Evolutionary conservation across 805 yeast genomes (phyloP).

Genomic region (Candida tibetensis): DNA sequence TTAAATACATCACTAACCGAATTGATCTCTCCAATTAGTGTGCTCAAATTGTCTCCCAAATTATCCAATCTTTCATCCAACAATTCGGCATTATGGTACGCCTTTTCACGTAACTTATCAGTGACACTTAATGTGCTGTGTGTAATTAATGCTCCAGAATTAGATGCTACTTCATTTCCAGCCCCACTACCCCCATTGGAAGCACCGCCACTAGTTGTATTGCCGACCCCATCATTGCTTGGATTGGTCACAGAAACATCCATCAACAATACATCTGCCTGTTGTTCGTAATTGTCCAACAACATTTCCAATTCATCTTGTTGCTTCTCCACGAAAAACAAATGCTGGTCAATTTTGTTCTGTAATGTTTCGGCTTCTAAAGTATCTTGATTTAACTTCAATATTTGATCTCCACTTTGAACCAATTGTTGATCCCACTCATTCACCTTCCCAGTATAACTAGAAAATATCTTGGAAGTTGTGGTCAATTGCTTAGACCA

Average conservation of each 20-base stretch:
- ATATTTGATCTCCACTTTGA: conserved; percentile 79
- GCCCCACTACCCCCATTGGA: conserved; percentile 1
- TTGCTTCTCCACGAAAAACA: conserved; percentile 82
- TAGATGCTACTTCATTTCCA: conserved; percentile 21
- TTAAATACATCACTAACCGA: conserved; percentile 78
- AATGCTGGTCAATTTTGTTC: conserved; percentile 78
- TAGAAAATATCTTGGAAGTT: conserved; percentile 69
- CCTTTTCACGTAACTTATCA: conserved; percentile 86
- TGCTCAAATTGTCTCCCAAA: conserved; percentile 71
- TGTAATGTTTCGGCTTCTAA: conserved; percentile 83
- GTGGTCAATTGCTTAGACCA: conserved; percentile 87
- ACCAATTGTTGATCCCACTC: conserved; percentile 86
- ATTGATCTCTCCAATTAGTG: conserved; percentile 78
- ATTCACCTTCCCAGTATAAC: conserved; percentile 70
- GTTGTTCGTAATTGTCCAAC: conserved; percentile 77
- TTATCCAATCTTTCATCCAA: conserved; percentile 77
- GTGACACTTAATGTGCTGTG: conserved; percentile 45
- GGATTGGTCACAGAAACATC: conserved; percentile 39
- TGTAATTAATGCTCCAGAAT: conserved; percentile 29
- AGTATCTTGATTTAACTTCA: conserved; percentile 73
- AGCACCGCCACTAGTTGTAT: conserved; percentile 24
- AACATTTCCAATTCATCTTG: conserved; percentile 87
- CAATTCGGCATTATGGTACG: conserved; percentile 82
- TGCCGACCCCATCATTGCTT: conserved; percentile 5
- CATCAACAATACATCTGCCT: conserved; percentile 52